These are phyloP conservation scores for Scedosporium boydii DNA, from an alignment of 2,329 filamentous ascomycete species.

Conservation along the genomic window DNA sequence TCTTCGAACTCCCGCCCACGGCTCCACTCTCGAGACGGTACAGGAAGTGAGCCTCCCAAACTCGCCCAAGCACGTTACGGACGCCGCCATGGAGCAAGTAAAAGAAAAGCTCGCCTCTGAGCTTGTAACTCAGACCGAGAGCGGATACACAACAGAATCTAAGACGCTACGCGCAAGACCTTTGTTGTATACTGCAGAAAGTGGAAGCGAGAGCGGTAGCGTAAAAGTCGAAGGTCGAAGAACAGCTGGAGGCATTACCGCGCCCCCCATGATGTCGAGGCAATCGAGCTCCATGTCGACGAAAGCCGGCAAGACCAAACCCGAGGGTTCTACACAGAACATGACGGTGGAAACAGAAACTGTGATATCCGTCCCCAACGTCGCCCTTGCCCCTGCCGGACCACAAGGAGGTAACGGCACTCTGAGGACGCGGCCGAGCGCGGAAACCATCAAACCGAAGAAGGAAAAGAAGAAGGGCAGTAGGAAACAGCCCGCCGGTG, in stretches of 20 bases:
- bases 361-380: conserved; percentile 80
- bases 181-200: conserved; percentile 40
- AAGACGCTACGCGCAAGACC: conserved; percentile 37
- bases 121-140: conserved; percentile 31
- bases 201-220: conserved; percentile 57
- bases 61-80: conserved; percentile 46
- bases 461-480: conserved; percentile 79
- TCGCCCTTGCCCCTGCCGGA: conserved; percentile 59
- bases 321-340: conserved; percentile 70
- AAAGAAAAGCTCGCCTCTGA: conserved; percentile 38
- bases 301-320: conserved; percentile 59
- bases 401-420: conserved; percentile 59
- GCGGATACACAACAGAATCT: conserved; percentile 24
- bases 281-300: conserved; percentile 58
- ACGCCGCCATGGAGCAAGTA: conserved; percentile 39
- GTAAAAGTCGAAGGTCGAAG: conserved; percentile 32
- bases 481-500: conserved; percentile 66
- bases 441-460: conserved; percentile 90
- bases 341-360: conserved; percentile 99
- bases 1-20: conserved; percentile 49
- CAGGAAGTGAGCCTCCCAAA: conserved; percentile 77
- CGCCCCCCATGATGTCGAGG: conserved; percentile 46
- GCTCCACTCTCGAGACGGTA: conserved; percentile 73
- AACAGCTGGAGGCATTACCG: conserved; percentile 22
- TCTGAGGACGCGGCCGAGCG: conserved; percentile 77